Percentiles rank a stretch among this genome's conserved stretches.
Evolutionary conservation across 371 early-diverging fungal species (phyloP).

Genomic region (Fennellomyces sp.): DNA sequence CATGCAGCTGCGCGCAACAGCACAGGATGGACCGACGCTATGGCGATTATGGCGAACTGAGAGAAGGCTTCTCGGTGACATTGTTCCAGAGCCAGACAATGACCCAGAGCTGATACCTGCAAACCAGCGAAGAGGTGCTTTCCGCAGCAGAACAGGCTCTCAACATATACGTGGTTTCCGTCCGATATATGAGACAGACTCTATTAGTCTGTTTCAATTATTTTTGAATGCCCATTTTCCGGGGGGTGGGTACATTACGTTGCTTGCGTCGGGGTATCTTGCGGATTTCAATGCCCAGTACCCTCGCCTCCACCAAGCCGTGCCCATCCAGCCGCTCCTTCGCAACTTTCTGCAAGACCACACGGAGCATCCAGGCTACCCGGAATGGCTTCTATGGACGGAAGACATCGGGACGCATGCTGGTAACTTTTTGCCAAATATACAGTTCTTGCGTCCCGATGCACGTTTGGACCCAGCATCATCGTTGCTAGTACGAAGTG

Average conservation of each 20-base stretch:
- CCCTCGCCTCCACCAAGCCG: neutral
- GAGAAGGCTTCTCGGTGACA: neutral
- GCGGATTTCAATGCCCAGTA: too few species aligned
- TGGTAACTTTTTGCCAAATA: neutral
- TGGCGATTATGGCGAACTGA: neutral
- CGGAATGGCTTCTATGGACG: neutral
- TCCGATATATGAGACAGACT: neutral
- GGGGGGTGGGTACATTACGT: neutral
- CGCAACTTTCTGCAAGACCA: neutral
- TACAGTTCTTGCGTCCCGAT: neutral
- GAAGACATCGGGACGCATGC: neutral
- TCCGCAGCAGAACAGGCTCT: too few species aligned
- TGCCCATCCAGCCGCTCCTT: neutral
- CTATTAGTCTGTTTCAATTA: neutral
- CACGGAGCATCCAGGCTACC: neutral
- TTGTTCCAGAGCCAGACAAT: neutral
- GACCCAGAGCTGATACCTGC: neutral
- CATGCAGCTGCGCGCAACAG: neutral
- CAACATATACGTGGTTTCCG: too few species aligned
- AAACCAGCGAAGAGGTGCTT: neutral
- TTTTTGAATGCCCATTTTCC: constrained; percentile 2
- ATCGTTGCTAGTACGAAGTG: neutral
- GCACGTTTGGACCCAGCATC: neutral
- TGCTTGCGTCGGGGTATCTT: neutral
- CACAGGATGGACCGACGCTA: neutral